Percentiles rank a stretch among this genome's conserved stretches.
Conservation (phyloP, 768 basidiomycete species). For the Mycena haematopus region DNA sequence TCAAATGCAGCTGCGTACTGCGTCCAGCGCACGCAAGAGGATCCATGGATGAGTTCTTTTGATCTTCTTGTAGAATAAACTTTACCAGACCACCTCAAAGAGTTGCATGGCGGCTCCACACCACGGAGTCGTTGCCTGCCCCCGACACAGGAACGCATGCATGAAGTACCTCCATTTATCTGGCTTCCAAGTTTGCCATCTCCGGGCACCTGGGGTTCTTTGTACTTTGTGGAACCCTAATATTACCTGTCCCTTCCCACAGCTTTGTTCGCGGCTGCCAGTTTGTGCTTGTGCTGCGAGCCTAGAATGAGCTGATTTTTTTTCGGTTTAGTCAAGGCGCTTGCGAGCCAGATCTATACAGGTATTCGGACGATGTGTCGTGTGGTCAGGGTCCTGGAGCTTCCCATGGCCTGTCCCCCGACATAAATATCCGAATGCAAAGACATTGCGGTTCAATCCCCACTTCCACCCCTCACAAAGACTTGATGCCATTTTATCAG, state of each 20-base stretch:
- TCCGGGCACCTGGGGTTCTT: slow-evolving; percentile 2
- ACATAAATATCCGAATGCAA: slow-evolving; percentile 20
- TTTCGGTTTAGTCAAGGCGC: slow-evolving; percentile 8
- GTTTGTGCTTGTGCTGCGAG: slow-evolving; percentile 3
- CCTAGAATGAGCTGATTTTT: not conserved
- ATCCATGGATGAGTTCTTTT: not conserved
- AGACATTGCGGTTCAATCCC: not conserved
- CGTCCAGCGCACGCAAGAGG: no score
- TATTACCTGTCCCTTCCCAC: not conserved
- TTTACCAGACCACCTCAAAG: not conserved
- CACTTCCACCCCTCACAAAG: not conserved
- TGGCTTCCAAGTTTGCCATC: slow-evolving; percentile 3
- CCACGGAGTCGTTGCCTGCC: not conserved
- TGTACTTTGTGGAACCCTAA: not conserved
- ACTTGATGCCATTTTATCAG: slow-evolving; percentile 13
- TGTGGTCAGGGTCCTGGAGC: slow-evolving; percentile 15
- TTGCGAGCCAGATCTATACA: not conserved
- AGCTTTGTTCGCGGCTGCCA: slow-evolving; percentile 4
- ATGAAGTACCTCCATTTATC: no score
- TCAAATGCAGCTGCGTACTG: not conserved
- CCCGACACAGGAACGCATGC: not conserved
- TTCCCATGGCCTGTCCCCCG: slow-evolving; percentile 4
- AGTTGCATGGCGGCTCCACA: slow-evolving; percentile 9
- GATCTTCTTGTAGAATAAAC: slow-evolving; percentile 1
- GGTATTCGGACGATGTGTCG: slow-evolving; percentile 3